A percentile compares a stretch with the other conserved stretches of the same genome.
Conservation (phyloP, 2,329 filamentous ascomycete genomes). For the Microdochium paspali region DNA sequence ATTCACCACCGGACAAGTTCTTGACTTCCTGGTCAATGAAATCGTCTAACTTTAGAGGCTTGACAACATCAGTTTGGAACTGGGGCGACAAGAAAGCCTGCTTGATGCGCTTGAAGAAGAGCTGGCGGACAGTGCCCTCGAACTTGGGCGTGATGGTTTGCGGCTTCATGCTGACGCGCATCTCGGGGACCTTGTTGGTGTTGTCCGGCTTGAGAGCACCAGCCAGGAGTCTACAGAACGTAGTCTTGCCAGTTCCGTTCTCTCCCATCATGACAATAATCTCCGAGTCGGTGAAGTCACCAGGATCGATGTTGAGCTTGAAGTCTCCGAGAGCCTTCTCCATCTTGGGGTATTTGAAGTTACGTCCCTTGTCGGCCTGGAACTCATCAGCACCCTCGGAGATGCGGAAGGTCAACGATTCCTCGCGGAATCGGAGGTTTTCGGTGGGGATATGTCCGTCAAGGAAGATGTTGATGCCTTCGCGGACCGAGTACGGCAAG, state of each 20-base stretch:
- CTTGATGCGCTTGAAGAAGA: constrained; percentile 99
- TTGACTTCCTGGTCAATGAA: constrained; percentile 99
- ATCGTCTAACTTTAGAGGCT: constrained; percentile 97
- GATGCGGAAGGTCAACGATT: constrained; percentile 92
- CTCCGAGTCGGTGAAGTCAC: constrained; percentile 93
- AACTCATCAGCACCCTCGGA: constrained; percentile 85
- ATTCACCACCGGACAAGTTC: constrained; percentile 96
- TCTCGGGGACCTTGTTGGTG: constrained; percentile 68
- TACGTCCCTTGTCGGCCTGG: constrained; percentile 71
- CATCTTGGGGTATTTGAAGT: constrained; percentile 83
- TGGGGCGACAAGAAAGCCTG: constrained; percentile 91
- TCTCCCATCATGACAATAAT: constrained; percentile 99
- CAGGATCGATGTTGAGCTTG: constrained; percentile 70
- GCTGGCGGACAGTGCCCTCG: constrained; percentile 87
- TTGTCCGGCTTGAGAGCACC: constrained; percentile 88
- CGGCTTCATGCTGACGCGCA: constrained; percentile 99
- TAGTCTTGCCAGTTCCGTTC: constrained; percentile 98
- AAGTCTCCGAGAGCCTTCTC: constrained; percentile 88
- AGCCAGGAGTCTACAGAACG: constrained; percentile 93
- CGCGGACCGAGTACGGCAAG: constrained; percentile 86
- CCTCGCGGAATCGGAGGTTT: constrained; percentile 96
- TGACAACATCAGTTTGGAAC: constrained; percentile 99
- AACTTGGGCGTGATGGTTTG: constrained; percentile 99
- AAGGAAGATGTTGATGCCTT: constrained; percentile 99
- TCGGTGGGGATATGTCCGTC: constrained; percentile 97